Evolutionary conservation across 2,329 filamentous ascomycete genomes (phyloP).

Genomic region (Fusarium sp.): DNA sequence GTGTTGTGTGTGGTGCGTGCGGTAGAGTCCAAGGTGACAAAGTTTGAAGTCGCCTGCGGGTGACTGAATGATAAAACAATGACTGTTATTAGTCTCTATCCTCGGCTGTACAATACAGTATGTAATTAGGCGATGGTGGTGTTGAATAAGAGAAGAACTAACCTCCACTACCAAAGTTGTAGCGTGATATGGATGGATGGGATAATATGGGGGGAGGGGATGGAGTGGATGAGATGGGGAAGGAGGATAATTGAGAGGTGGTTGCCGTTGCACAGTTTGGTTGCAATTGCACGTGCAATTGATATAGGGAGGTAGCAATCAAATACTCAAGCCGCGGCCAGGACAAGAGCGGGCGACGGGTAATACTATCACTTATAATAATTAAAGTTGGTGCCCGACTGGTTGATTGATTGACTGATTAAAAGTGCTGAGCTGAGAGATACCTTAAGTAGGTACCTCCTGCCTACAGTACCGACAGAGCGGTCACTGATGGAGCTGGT

Average conservation of each 20-base stretch:
- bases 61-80: background rate
- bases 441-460: slow-evolving; percentile 13
- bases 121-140: slow-evolving; percentile 38
- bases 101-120: too few species aligned
- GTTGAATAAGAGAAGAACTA: slow-evolving; percentile 28
- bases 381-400: slow-evolving; percentile 10
- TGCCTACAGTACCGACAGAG: slow-evolving; percentile 45
- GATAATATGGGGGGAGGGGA: slow-evolving; percentile 25
- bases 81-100: slow-evolving; percentile 12
- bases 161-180: slow-evolving; percentile 12
- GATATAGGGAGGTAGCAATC: slow-evolving; percentile 3
- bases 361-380: background rate
- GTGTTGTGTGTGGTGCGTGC: background rate
- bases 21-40: background rate
- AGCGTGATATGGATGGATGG: slow-evolving; percentile 35
- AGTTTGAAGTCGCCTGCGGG: background rate
- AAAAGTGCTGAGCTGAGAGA: background rate
- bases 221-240: slow-evolving; percentile 23
- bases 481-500: slow-evolving; percentile 33
- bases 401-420: background rate
- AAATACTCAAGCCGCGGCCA: slow-evolving; percentile 25
- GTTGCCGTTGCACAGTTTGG: slow-evolving; percentile 35
- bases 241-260: slow-evolving; percentile 34
- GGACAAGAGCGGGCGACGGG: background rate
- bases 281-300: slow-evolving; percentile 41